These are phyloP conservation scores for Beauveria brongniartii DNA, from an alignment of 2,329 filamentous ascomycete species.

Conservation along the genomic window DNA sequence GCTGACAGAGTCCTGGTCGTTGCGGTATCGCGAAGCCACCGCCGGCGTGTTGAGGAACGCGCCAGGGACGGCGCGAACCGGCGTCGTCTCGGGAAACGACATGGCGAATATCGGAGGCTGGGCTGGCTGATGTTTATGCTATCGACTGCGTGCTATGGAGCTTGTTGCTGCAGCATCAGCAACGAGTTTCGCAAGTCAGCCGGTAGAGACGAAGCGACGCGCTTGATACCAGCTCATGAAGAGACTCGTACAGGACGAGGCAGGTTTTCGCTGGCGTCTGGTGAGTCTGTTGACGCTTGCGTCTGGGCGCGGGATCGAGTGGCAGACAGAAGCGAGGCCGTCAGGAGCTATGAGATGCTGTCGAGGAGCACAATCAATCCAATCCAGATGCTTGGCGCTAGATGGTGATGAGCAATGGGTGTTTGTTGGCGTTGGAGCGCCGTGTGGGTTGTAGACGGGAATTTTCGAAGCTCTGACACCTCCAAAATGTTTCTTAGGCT, in stretches of 20 bases:
- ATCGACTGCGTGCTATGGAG: neutral
- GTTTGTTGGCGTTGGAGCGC: constrained; percentile 1
- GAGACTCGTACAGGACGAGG: neutral
- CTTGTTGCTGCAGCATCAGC: neutral
- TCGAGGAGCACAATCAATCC: neutral
- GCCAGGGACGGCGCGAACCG: constrained; percentile 65
- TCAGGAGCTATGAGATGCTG: neutral
- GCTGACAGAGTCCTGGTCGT: constrained; percentile 37
- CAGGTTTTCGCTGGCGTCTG: neutral
- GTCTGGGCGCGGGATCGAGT: neutral
- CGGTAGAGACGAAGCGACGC: neutral
- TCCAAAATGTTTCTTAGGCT: constrained; percentile 8
- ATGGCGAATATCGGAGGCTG: constrained; percentile 27
- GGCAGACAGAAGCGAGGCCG: neutral
- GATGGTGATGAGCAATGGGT: constrained; percentile 8
- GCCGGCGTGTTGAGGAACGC: constrained; percentile 71
- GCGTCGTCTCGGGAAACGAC: constrained; percentile 53
- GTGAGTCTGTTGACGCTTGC: neutral
- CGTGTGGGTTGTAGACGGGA: constrained; percentile 8
- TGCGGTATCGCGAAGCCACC: constrained; percentile 39
- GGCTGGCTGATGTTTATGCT: neutral
- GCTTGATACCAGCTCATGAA: constrained; percentile 9
- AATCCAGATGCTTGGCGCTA: neutral
- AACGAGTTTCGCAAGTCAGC: neutral
- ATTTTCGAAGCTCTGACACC: constrained; percentile 6